A percentile compares a stretch with the other conserved stretches of the same genome.
phyloP scores from a whole-genome alignment of 305 asterid species.

The Solanum hybrid region DNA sequence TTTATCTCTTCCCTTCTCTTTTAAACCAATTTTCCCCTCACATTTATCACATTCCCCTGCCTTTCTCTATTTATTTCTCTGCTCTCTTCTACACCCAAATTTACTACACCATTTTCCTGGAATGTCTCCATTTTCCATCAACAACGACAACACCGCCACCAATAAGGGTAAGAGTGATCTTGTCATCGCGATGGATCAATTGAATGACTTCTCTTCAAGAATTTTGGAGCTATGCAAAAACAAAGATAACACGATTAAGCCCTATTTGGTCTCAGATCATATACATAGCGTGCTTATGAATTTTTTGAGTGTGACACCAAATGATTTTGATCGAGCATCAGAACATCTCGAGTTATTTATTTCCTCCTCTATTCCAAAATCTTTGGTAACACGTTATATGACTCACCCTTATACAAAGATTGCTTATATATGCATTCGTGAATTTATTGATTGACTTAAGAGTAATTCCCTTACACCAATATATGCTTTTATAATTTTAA shows the following conservation, averaged over 20 bases:
- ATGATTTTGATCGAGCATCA: background rate
- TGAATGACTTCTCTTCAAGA: conserved; percentile 35
- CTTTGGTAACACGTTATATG: background rate
- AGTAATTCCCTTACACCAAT: background rate
- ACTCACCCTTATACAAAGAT: background rate
- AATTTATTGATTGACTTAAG: background rate
- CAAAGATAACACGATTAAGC: background rate
- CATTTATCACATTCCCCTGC: background rate
- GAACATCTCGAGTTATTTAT: conserved; percentile 44
- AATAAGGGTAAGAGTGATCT: background rate
- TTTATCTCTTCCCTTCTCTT: background rate
- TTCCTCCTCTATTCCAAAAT: conserved; percentile 40
- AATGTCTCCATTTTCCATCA: background rate
- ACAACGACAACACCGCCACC: background rate
- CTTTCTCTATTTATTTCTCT: background rate
- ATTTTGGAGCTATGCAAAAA: conserved; percentile 28
- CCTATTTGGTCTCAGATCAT: background rate
- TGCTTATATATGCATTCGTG: background rate
- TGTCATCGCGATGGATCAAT: background rate
- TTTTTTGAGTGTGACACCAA: conserved; percentile 29
- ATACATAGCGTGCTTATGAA: conserved; percentile 26
- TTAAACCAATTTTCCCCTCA: background rate
- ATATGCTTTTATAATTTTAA: background rate
- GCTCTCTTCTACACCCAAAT: background rate
- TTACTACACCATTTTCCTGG: background rate